Evolutionary conservation across 2,329 filamentous ascomycete genomes (phyloP).

Genomic region (Phaeosphaeria sp.): DNA sequence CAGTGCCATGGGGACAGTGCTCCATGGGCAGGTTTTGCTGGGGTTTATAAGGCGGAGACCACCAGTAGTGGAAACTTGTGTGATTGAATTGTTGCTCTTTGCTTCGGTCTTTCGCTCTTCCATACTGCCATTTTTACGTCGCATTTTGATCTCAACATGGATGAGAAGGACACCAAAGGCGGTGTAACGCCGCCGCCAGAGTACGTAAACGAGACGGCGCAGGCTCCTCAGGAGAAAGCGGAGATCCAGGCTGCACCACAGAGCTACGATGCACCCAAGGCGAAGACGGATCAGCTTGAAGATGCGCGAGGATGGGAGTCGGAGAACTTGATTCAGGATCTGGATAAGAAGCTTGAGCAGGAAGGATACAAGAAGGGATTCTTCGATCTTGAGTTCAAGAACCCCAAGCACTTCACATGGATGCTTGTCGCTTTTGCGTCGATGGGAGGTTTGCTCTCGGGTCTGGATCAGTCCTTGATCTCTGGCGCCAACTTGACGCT

Average conservation of each 20-base stretch:
- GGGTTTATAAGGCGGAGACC: constrained; percentile 34
- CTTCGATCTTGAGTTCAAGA: constrained; percentile 65
- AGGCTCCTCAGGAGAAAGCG: constrained; percentile 12
- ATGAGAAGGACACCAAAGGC: constrained; percentile 33
- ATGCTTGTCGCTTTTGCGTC: constrained; percentile 74
- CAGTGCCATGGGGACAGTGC: constrained; percentile 27
- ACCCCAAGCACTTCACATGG: constrained; percentile 72
- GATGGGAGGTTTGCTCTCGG: constrained; percentile 75
- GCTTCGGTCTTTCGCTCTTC: background rate
- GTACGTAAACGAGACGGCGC: constrained; percentile 9
- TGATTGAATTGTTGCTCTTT: constrained; percentile 13
- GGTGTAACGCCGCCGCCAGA: constrained; percentile 10
- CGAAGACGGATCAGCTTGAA: constrained; percentile 41
- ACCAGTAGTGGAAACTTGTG: constrained; percentile 8
- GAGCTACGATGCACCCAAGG: constrained; percentile 35
- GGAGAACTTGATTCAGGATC: constrained; percentile 52
- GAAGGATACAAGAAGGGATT: constrained; percentile 48
- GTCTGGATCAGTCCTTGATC: constrained; percentile 76
- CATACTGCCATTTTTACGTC: constrained; percentile 12
- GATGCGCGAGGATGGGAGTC: constrained; percentile 51
- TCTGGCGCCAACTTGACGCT: constrained; percentile 73
- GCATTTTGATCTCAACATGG: constrained; percentile 29
- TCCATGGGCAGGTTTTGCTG: constrained; percentile 27
- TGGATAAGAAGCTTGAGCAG: constrained; percentile 49
- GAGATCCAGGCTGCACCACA: constrained; percentile 33